Evolutionary conservation across 2,329 filamentous ascomycete genomes (phyloP).

Genomic region (Anisogramma anomala): DNA sequence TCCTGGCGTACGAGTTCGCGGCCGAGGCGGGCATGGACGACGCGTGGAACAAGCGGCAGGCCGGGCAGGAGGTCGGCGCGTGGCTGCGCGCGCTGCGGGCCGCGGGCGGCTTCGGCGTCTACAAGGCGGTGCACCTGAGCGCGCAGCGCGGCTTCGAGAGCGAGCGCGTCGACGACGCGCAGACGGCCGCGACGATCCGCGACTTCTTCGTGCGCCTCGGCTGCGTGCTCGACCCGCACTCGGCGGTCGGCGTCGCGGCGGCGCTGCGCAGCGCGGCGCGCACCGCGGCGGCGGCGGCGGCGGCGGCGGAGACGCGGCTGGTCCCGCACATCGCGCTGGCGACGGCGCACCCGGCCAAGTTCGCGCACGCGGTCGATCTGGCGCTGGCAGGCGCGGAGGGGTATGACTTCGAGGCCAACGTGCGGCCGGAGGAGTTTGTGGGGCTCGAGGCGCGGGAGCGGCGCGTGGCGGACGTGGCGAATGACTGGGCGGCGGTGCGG

Average conservation of each 20-base stretch:
- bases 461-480: conserved; percentile 57
- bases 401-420: conserved; percentile 63
- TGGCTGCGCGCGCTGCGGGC: conserved; percentile 77
- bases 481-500: conserved; percentile 63
- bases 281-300: conserved; percentile 31
- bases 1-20: conserved; percentile 66
- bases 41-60: conserved; percentile 54
- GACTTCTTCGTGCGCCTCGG: conserved; percentile 35
- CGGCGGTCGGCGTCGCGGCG: conserved; percentile 74
- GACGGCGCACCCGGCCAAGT: conserved; percentile 94
- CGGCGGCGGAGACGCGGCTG: conserved; percentile 32
- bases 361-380: conserved; percentile 70
- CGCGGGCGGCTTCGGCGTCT: conserved; percentile 71
- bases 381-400: conserved; percentile 60
- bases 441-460: conserved; percentile 67
- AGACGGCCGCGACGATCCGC: conserved; percentile 59
- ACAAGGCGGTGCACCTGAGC: conserved; percentile 56
- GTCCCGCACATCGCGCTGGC: conserved; percentile 72
- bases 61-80: conserved; percentile 60
- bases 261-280: conserved; percentile 56
- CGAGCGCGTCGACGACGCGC: conserved; percentile 54
- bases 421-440: conserved; percentile 71
- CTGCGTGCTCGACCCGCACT: conserved; percentile 89
- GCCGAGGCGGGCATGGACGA: conserved; percentile 48
- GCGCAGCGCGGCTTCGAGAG: conserved; percentile 70